Evolutionary conservation across 2,329 filamentous ascomycete species (phyloP), one percentile per base, ranked within the genome.

Genomic region (Pseudocercospora pini-densiflorae): DNA sequence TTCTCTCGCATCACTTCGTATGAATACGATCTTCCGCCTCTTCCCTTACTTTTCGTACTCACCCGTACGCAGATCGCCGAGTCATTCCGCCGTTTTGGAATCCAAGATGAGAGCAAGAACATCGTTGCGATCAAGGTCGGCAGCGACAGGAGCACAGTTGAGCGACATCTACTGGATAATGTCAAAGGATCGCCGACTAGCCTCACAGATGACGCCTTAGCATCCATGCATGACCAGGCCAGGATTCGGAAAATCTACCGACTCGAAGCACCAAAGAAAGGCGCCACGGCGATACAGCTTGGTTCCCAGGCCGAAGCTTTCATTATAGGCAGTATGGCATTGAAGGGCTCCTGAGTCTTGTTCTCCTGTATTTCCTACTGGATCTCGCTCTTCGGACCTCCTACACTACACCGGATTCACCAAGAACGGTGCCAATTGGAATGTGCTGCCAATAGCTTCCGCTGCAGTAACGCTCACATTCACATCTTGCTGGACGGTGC

Each of bases 241-340:
- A 90, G 89, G 75, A 86, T 97, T 33, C 88, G 87, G 75, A 97
- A 97, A 80, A 89, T 92, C 69, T 97, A 97, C 80, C 97, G 97
- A 78, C 80, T 97, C 31, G 91, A 91, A 68, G 83, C 85, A 76
- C 61, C 70, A 16, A 71, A 72, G 59, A 74, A 87, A 43, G 71
- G 69, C 10, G 63, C 71, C 27, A 16, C 59, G n/a, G 64, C 64
- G 19, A 36, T 47, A 12, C 62, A 36, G 21, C 65, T 70, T 63
- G 70, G 66, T 7, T 68, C 61, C 36, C 86, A 91, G 73, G 82
- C 92, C 51, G 92, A 96, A 76, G 83, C 86, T 61, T 83, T 92
- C 47, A 83, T 94, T 3, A 73, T 97, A 60, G 89, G 92, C 1
- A 86, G 91, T 1, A 96, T 97, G 87, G 92, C 93, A 1, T 77